Evolutionary conservation across 1,139 yeast species (phyloP).

Genomic region (Candida mesenterica): DNA sequence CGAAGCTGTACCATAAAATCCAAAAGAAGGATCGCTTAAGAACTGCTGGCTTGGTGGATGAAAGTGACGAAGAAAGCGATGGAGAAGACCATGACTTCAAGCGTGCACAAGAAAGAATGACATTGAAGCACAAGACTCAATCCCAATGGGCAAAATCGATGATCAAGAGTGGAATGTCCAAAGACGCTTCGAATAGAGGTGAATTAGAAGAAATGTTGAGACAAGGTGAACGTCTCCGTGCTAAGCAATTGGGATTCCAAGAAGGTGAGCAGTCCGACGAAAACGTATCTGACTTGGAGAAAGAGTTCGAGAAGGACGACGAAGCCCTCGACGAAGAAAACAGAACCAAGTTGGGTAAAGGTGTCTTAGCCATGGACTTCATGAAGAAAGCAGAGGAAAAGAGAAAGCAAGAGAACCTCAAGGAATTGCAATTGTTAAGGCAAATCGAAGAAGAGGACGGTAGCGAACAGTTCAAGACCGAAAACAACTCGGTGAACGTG

Average conservation of each 20-base stretch:
- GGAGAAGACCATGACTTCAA: constrained; percentile 70
- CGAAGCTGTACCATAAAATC: constrained; percentile 83
- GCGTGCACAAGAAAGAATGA: constrained; percentile 91
- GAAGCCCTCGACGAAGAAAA: constrained; percentile 29
- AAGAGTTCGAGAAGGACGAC: constrained; percentile 37
- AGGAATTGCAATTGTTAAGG: constrained; percentile 51
- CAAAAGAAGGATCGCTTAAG: constrained; percentile 80
- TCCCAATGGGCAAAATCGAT: constrained; percentile 89
- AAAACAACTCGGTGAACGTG: constrained; percentile 42
- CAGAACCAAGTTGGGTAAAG: constrained; percentile 64
- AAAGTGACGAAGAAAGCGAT: constrained; percentile 51
- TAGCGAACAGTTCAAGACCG: constrained; percentile 33
- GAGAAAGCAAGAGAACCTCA: constrained; percentile 53
- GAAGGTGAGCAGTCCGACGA: constrained; percentile 55
- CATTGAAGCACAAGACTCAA: constrained; percentile 82
- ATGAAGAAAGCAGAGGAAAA: constrained; percentile 84
- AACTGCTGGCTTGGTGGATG: constrained; percentile 69
- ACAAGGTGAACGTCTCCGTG: constrained; percentile 75
- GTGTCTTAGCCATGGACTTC: constrained; percentile 90
- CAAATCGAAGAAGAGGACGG: constrained; percentile 45
- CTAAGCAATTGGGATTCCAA: constrained; percentile 69
- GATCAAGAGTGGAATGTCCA: constrained; percentile 87
- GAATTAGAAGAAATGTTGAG: constrained; percentile 94
- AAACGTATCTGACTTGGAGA: constrained; percentile 50
- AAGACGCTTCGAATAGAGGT: constrained; percentile 77